Evolutionary conservation across 1,139 yeast species (phyloP), one percentile per base, ranked within the genome.

Genomic region (Hyphopichia buzzinii): DNA sequence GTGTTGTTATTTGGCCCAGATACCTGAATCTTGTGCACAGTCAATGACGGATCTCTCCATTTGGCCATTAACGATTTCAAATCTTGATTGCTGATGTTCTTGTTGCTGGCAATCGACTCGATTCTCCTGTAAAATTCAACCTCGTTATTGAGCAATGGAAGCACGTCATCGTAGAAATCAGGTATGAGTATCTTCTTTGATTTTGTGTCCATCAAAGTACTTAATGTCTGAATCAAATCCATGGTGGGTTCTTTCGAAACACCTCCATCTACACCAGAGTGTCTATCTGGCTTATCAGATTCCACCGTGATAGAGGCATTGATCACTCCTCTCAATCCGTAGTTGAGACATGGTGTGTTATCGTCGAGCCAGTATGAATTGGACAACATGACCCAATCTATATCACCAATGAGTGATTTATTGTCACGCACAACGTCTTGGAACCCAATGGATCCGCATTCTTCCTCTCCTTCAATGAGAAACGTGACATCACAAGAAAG

Each of bases 221-320:
- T 74, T 26, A 90, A 62, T 13, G 90, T 53, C 40, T 82, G 84
- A 35, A 90, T 74, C 54, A 92, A 62, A 53, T 92, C 97, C 67
- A 87, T 78, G 0, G 95, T 81, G 2, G 98, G 97, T 49, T 92
- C 98, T 39, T 84, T 73, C 48, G 79, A 77, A 8, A 84, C 82
- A 40, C 97, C 98, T 32, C 98, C 98, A 61, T 90, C 95, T 12
- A 92, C 95, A 42, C 98, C 98, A 0, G 97, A 88, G 53, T 92
- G 98, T 42, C 95, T 70, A 60, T 92, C 97, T 1, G 95, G 95
- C 42, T 73, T 74, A 40, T 79, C 88, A 34, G 90, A 81, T 37
- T 69, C 66, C 12, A 92, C 72, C 27, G 77, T 78, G 3, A 92
- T 75, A n/a, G 81, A 69, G 2, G 89, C 84, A 57, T 88, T 85